phyloP scores from a whole-genome alignment of 768 basidiomycete genomes.

The Trametes cinnabarina region DNA sequence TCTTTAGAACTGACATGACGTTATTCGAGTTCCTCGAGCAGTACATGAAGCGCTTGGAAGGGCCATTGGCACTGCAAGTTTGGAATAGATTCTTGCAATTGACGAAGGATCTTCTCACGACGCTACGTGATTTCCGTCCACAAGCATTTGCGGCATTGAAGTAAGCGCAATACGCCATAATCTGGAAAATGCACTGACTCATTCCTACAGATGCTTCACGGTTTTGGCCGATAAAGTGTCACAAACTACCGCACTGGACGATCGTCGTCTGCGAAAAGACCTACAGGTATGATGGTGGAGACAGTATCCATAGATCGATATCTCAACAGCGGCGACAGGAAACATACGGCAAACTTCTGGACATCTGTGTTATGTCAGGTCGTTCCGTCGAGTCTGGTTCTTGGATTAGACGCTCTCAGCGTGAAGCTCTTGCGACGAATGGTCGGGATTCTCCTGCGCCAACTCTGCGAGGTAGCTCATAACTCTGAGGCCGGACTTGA shows the following conservation, averaged over 20 bases:
- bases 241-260: constrained; percentile 90
- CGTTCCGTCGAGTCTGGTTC: constrained; percentile 75
- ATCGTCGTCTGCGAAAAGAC: constrained; percentile 83
- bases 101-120: constrained; percentile 71
- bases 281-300: constrained; percentile 55
- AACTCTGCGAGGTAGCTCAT: constrained; percentile 48
- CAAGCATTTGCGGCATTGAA: constrained; percentile 72
- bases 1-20: constrained; percentile 58
- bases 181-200: constrained; percentile 3
- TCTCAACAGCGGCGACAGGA: constrained; percentile 50
- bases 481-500: neutral
- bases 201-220: constrained; percentile 59
- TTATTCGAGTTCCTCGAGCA: constrained; percentile 88
- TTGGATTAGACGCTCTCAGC: constrained; percentile 72
- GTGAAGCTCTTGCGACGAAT: constrained; percentile 57
- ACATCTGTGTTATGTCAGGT: constrained; percentile 70
- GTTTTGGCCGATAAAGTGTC: constrained; percentile 79
- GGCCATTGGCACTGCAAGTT: constrained; percentile 88
- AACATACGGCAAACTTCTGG: constrained; percentile 80
- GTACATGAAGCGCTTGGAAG: constrained; percentile 81
- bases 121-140: constrained; percentile 63
- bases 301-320: neutral
- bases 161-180: constrained; percentile 38
- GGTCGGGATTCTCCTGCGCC: constrained; percentile 76
- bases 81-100: constrained; percentile 80